A percentile compares a stretch with the other conserved stretches of the same genome.
These are phyloP conservation scores for Chaetomiaceae sp. DNA, from an alignment of 2,329 filamentous ascomycete species.

Conservation along the genomic window DNA sequence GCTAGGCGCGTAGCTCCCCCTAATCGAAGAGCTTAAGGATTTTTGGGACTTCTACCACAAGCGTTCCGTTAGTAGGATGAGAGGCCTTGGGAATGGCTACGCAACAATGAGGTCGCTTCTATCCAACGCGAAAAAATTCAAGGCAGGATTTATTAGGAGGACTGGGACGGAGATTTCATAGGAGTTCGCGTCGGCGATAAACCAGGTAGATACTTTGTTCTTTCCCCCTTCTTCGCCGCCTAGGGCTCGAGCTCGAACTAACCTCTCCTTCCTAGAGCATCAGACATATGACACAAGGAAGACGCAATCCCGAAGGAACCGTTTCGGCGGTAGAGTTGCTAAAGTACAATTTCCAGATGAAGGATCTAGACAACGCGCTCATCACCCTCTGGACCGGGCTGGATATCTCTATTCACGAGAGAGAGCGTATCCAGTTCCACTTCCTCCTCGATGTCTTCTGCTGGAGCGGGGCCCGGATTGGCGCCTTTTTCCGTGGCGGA, in stretches of 20 bases:
- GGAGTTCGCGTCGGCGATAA: background rate
- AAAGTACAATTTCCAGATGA: constrained; percentile 4
- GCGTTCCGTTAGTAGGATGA: background rate
- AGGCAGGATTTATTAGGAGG: background rate
- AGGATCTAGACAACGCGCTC: background rate
- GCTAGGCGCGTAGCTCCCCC: background rate
- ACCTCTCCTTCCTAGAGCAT: background rate
- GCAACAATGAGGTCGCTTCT: background rate
- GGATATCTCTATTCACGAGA: background rate
- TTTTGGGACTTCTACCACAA: constrained; percentile 3
- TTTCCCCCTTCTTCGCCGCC: background rate
- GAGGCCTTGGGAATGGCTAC: background rate
- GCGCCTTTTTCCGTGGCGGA: constrained; percentile 6
- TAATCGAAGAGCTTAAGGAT: background rate
- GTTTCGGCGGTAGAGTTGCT: constrained; percentile 2
- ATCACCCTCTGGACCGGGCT: background rate
- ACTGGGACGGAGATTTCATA: background rate
- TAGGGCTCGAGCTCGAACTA: background rate
- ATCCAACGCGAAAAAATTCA: background rate
- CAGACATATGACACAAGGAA: background rate
- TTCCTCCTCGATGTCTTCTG: constrained; percentile 2
- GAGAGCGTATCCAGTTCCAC: constrained; percentile 5
- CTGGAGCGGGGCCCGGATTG: constrained; percentile 1
- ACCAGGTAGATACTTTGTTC: background rate
- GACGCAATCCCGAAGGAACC: background rate